Evolutionary conservation across 2,329 filamentous ascomycete species (phyloP), one percentile per base, ranked within the genome.

Genomic region (Zarea fungicola): DNA sequence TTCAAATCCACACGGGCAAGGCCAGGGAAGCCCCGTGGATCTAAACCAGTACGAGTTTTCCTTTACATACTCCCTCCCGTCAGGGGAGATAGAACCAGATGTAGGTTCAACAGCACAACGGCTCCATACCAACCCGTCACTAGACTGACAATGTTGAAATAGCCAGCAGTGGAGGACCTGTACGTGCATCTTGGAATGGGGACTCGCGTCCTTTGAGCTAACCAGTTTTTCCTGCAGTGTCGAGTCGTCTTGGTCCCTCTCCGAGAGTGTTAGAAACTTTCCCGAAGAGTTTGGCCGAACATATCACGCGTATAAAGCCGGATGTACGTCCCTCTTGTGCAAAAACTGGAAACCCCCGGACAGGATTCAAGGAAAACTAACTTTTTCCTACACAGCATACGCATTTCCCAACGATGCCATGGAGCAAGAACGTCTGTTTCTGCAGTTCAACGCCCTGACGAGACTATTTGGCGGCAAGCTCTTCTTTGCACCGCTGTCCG

Each of bases 261-360:
- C 68, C 9, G 69, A 72, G 28, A 71, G 69, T 52, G 63, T 72
- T n/a, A 60, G 62, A 50, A 60, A 65, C 48, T 72, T 68, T 16
- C 69, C 70, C 1, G 63, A 67, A 45, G 65, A 69, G 52, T 72
- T 71, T 52, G 72, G 72, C 10, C 65, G 72, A 25, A 75, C 70
- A 3, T 75, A 73, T 57, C 71, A 74, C 54, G 70, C 71, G 3
- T 75, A 73, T 50, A 64, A 64, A 49, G 70, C 71, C 39, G 72
- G 72, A 19, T 74, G 72, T 75, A 60, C 55, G 71, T 66, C 1
- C 6, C 2, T 19, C 7, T 26, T 8, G 9, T 16, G 7, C 10
- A n/a, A 11, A 34, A 34, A 34, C 10, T 8, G 31, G 10, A 18
- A 23, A 28, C n/a, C 14, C 21, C 35, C 11, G 29, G 28, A 9